Percentiles rank a stretch among this genome's conserved stretches.
phyloP scores from a whole-genome alignment of 2,329 filamentous ascomycete species.

The Botrytis elliptica region DNA sequence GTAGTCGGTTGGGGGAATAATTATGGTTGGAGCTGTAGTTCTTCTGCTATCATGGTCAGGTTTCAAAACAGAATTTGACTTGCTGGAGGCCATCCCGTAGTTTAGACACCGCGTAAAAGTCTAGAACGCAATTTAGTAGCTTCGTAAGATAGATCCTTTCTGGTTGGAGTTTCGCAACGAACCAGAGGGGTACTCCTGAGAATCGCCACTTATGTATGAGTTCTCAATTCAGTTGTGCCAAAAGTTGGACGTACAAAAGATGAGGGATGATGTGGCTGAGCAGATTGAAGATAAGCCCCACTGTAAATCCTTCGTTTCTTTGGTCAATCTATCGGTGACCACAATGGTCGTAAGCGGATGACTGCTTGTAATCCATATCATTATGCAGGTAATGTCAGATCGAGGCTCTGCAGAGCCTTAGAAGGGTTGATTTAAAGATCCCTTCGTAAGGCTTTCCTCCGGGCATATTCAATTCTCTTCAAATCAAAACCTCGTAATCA shows the following conservation, averaged over 20 bases:
- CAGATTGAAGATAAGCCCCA: neutral
- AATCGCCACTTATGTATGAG: neutral
- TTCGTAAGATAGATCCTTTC: neutral
- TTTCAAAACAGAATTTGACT: neutral
- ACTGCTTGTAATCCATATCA: neutral
- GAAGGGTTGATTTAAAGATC: slow-evolving; percentile 7
- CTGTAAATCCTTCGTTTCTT: neutral
- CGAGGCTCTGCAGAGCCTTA: neutral
- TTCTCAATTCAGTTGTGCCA: neutral
- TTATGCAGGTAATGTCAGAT: neutral
- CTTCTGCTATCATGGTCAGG: neutral
- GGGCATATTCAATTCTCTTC: neutral
- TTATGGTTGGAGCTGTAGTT: no score
- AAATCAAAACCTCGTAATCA: neutral
- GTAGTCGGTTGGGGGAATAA: neutral
- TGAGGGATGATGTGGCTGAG: neutral
- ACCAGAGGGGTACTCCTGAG: neutral
- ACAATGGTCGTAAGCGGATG: neutral
- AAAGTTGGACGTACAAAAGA: no score
- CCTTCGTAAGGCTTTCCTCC: neutral
- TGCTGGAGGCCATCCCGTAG: neutral
- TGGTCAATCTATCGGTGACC: neutral
- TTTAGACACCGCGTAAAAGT: no score
- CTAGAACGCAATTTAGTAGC: neutral
- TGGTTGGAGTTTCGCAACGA: neutral